Percentiles rank a stretch among this genome's conserved stretches.
Evolutionary conservation across 2,329 filamentous ascomycete genomes (phyloP).

Genomic region (Pseudodiploospora longispora): DNA sequence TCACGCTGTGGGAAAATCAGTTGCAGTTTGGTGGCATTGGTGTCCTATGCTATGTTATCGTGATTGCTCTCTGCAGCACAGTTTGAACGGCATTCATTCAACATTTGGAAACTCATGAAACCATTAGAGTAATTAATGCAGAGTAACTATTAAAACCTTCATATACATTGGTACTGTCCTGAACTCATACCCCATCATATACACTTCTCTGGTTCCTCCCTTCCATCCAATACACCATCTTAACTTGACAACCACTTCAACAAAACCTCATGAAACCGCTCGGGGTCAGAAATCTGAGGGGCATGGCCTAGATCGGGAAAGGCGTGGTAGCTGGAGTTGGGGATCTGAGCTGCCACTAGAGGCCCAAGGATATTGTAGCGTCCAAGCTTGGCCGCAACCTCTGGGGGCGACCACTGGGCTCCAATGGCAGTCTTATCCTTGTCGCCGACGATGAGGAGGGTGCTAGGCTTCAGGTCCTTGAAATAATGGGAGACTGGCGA

Average conservation of each 20-base stretch:
- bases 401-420: slow-evolving; percentile 39
- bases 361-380: slow-evolving; percentile 42
- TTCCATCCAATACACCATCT: not conserved
- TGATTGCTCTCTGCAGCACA: too few relatives aligned
- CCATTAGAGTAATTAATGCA: not conserved
- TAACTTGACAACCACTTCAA: slow-evolving; percentile 32
- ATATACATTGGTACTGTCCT: not conserved
- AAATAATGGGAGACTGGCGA: slow-evolving; percentile 45
- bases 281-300: slow-evolving; percentile 44
- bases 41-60: too few relatives aligned
- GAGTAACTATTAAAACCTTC: not conserved
- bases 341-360: slow-evolving; percentile 34
- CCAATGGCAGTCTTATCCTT: slow-evolving; percentile 49
- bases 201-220: too few relatives aligned
- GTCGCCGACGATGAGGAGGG: slow-evolving; percentile 41
- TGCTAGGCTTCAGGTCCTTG: slow-evolving; percentile 33
- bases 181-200: too few relatives aligned
- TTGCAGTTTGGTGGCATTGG: too few relatives aligned
- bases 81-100: too few relatives aligned
- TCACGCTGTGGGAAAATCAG: too few relatives aligned
- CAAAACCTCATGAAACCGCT: slow-evolving; percentile 36
- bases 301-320: slow-evolving; percentile 43
- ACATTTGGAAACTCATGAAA: too few relatives aligned
- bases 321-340: slow-evolving; percentile 34
- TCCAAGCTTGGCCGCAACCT: slow-evolving; percentile 36